Evolutionary conservation across 2,329 filamentous ascomycete genomes (phyloP), one percentile per base, ranked within the genome.

Genomic region (Alternaria viburni): DNA sequence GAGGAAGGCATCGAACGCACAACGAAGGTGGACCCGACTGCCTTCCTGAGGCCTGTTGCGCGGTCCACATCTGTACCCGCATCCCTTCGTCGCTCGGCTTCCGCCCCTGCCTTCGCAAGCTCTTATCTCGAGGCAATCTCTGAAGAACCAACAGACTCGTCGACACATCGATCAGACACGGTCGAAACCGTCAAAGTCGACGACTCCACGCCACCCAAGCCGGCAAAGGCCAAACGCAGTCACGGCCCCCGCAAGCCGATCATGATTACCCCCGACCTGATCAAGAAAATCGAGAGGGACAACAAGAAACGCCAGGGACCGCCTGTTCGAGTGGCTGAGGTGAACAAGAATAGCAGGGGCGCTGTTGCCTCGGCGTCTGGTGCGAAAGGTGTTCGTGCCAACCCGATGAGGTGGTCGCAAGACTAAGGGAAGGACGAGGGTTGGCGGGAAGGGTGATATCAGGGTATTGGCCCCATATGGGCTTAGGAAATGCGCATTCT

Each of bases 331-430:
- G 3, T 8, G 9, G 19, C 9, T 17, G 30, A 49, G 8, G 50
- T 13, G 5, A 47, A 45, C n/a, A 44, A 30, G 26, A 23, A 2
- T 12, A 26, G 17, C 15, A 26, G 7, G 15, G 11, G 21, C 13
- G 26, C 26, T 26, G 25, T 30, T 19, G 26, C 36, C 10, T 44
- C 57, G 8, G 15, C 8, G 13, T 5, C 46, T 1, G 23, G 25
- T 45, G 19, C 12, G 5, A 32, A 30, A 3, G 44, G 19, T 3
- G 19, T 36, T 32, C 49, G 44, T 4, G 60, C 60, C n/a, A 59
- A 54, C 9, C 60, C 60, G 7, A 51, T 62, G 9, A 43, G 57
- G 13, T 62, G 60, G 60, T 59, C 50, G 12, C 56, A 62, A 26
- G 44, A 62, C 12, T 62, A 26, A 21, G 17, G 6, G 5, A 6